phyloP scores from a whole-genome alignment of 495 filamentous ascomycete species.

The Aspergillus baeticus region DNA sequence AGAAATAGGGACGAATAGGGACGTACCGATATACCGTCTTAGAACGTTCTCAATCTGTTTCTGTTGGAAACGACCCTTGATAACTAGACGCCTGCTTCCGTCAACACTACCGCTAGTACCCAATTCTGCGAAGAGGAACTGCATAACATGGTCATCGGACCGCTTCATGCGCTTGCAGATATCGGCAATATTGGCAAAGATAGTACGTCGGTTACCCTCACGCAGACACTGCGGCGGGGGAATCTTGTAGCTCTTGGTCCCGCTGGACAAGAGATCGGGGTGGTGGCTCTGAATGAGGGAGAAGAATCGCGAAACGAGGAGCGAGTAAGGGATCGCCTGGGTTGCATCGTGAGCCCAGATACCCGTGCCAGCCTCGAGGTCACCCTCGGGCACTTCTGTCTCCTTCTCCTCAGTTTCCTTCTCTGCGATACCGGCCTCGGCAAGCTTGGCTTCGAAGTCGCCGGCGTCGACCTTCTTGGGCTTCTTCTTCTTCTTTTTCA shows the following conservation, averaged over 20 bases:
- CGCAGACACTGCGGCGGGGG: conserved; percentile 97
- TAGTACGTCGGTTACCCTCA: conserved; percentile 99
- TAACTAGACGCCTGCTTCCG: conserved; percentile 88
- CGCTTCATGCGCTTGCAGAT: conserved; percentile 96
- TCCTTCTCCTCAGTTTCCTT: conserved; percentile 49
- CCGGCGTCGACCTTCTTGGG: conserved; percentile 64
- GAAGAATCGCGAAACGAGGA: conserved; percentile 88
- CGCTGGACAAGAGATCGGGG: conserved; percentile 85
- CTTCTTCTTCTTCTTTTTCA: conserved; percentile 99
- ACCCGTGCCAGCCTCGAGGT: conserved; percentile 86
- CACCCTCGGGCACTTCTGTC: conserved; percentile 61
- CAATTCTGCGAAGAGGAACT: conserved; percentile 96
- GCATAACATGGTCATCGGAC: conserved; percentile 92
- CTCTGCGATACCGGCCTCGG: conserved; percentile 65
- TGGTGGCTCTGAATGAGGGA: conserved; percentile 87
- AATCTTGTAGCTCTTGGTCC: conserved; percentile 95
- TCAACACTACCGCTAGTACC: conserved; percentile 94
- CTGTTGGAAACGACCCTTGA: conserved; percentile 98
- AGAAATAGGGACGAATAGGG: background rate
- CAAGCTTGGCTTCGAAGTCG: conserved; percentile 80
- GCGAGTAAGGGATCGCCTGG: conserved; percentile 74
- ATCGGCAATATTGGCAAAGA: conserved; percentile 95
- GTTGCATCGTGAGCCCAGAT: conserved; percentile 85
- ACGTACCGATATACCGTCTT: conserved; percentile 87
- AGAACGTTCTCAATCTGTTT: conserved; percentile 97